phyloP scores from a whole-genome alignment of 495 filamentous ascomycete species.

The Cudoniella acicularis region DNA sequence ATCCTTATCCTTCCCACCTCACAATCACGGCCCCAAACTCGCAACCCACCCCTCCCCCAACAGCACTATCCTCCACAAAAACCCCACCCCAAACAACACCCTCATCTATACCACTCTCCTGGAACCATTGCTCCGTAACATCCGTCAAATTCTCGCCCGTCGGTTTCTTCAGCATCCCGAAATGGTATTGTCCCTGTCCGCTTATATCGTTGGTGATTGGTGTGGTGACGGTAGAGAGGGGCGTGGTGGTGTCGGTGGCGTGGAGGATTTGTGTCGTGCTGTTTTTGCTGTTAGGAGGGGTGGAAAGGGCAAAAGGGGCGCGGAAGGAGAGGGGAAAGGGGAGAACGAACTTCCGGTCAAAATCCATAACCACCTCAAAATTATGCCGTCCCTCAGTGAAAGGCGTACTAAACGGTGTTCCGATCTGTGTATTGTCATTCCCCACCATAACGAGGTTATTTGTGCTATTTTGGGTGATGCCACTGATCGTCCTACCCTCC shows the following conservation, averaged over 20 bases:
- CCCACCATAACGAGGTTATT: constrained; percentile 39
- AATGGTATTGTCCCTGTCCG: constrained; percentile 44
- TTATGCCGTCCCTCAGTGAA: constrained; percentile 41
- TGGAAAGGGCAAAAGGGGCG: constrained; percentile 33
- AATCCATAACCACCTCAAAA: constrained; percentile 45
- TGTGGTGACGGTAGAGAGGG: constrained; percentile 32
- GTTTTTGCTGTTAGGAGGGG: background rate
- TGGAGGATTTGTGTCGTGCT: constrained; percentile 41
- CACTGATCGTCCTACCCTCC: too few species aligned
- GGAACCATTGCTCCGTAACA: constrained; percentile 37
- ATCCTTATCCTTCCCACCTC: too few species aligned
- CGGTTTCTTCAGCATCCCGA: constrained; percentile 43
- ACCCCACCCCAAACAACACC: constrained; percentile 44
- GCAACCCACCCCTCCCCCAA: constrained; percentile 24
- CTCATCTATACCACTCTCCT: constrained; percentile 38
- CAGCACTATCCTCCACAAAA: constrained; percentile 40
- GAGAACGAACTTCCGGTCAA: too few species aligned
- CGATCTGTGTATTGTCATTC: constrained; percentile 31
- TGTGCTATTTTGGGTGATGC: too few species aligned
- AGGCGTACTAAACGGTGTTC: constrained; percentile 36
- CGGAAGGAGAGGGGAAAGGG: too few species aligned
- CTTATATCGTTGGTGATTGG: constrained; percentile 36
- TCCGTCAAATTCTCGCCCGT: constrained; percentile 31
- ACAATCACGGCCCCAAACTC: constrained; percentile 20
- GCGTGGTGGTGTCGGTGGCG: constrained; percentile 28